Evolutionary conservation across 495 filamentous ascomycete species (phyloP), one percentile per base, ranked within the genome.

Genomic region (Hyaloscypha hepaticicola): DNA sequence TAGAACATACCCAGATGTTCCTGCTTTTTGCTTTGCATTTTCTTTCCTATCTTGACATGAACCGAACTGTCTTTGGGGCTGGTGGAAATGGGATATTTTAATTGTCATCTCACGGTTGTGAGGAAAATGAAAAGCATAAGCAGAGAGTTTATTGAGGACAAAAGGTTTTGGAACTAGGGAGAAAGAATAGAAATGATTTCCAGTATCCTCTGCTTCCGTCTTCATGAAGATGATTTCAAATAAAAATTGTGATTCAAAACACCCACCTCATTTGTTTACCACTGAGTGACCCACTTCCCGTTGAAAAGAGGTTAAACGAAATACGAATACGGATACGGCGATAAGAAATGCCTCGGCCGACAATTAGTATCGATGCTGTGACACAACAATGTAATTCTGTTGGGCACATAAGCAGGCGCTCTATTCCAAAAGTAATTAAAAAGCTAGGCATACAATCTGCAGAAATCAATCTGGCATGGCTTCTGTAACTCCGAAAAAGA

Each of bases 401-500:
- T 45, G 38, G 19, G 19, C 19, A 9, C 38, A 4, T 16, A 45
- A 45, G 16, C 38, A 45, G 11, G 4, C 4, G 1, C 5, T 19
- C 38, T 45, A 1, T 45, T 4, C 16, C 9, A 5, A 53, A 5
- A 24, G 5, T 25, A 12, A 5, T 25, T 4, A 6, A 0, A 16
- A 12, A 24, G 22, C 12, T 53, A 0, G 16, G 50, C 14, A 53
- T 53, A 12, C 0, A 26, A 25, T 24, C 16, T 25, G 22, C 50
- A 8, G 26, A 57, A 7, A 33, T 11, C 3, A 55, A 27, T 31
- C 11, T 11, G 58, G n/a, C 14, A 66, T 66, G 64, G 58, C 51
- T 38, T 22, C 11, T 26, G 16, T 5, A n/a, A 51, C 41, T 9
- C 7, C 31, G 5, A 60, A 79, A 65, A 82, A 81, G 70, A 79